Conservation (phyloP, 2,329 filamentous ascomycete genomes). For the Fusarium decemcellulare region DNA sequence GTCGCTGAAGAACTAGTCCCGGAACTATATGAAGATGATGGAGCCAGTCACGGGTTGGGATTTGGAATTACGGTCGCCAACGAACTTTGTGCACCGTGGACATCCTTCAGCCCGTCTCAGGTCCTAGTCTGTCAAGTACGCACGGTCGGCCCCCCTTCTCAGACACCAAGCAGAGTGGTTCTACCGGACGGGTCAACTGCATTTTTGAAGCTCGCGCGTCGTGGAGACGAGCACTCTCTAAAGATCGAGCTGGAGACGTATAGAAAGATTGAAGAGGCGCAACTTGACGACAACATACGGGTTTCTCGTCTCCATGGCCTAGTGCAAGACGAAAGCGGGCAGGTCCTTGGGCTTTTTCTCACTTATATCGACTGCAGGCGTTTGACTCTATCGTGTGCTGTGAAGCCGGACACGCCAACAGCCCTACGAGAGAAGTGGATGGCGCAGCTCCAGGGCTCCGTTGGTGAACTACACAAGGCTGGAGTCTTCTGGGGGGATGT, state of each 20-base stretch:
- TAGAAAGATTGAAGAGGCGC: constrained; percentile 18
- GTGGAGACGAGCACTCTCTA: constrained; percentile 12
- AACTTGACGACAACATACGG: constrained; percentile 10
- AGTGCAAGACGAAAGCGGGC: constrained; percentile 13
- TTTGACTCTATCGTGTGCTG: constrained; percentile 15
- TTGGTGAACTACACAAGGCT: constrained; percentile 33
- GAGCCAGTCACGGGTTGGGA: background rate
- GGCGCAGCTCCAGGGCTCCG: constrained; percentile 31
- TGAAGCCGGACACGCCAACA: background rate
- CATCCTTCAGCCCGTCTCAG: constrained; percentile 27
- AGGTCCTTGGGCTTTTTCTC: constrained; percentile 34
- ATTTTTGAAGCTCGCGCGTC: constrained; percentile 24
- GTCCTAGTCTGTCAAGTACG: constrained; percentile 4
- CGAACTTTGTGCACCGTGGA: constrained; percentile 22
- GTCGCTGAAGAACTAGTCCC: constrained; percentile 17
- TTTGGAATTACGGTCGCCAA: constrained; percentile 22
- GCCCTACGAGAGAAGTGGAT: constrained; percentile 26
- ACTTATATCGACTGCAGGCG: constrained; percentile 29
- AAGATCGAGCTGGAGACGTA: constrained; percentile 29
- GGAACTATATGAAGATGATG: background rate
- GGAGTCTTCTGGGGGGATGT: background rate
- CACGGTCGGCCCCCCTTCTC: background rate
- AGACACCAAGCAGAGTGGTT: constrained; percentile 16
- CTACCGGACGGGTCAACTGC: constrained; percentile 9
- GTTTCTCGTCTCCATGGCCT: constrained; percentile 30